Evolutionary conservation across 805 yeast species (phyloP).

Genomic region (Jamesozyma lodderae): DNA sequence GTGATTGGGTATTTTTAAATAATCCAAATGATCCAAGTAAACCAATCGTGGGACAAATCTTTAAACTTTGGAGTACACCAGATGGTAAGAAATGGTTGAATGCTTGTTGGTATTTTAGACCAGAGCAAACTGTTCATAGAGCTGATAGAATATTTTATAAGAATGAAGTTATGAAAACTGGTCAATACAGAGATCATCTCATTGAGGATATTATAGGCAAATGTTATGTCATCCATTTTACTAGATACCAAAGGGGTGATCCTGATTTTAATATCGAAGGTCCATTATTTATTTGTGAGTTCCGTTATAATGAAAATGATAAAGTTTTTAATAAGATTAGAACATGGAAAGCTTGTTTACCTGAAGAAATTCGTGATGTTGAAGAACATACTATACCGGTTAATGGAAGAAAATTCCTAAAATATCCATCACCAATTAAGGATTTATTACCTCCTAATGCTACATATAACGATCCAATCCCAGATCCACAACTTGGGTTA

Average conservation of each 20-base stretch:
- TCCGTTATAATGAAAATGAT: constrained; percentile 84
- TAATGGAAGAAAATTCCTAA: constrained; percentile 55
- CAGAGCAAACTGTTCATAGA: constrained; percentile 95
- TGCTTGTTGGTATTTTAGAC: constrained; percentile 96
- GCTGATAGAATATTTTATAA: constrained; percentile 82
- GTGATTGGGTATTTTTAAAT: constrained; percentile 87
- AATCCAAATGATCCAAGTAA: constrained; percentile 83
- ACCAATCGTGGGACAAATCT: constrained; percentile 91
- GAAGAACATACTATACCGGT: constrained; percentile 77
- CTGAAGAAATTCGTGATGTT: constrained; percentile 83
- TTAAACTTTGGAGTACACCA: constrained; percentile 76
- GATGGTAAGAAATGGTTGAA: constrained; percentile 84
- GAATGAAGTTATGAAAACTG: constrained; percentile 93
- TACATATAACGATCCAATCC: constrained; percentile 60
- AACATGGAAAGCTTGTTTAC: constrained; percentile 97
- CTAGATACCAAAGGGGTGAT: constrained; percentile 90
- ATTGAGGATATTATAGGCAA: constrained; percentile 86
- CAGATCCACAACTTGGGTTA: constrained; percentile 74
- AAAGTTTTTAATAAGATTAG: constrained; percentile 88
- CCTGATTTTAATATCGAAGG: constrained; percentile 74
- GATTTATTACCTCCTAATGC: constrained; percentile 71
- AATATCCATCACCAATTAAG: constrained; percentile 77
- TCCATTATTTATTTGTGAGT: constrained; percentile 89
- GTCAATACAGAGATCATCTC: constrained; percentile 90
- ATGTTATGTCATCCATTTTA: constrained; percentile 89